Evolutionary conservation across 306 rosid genomes (phyloP).

Genomic region (Hippophae gyantsensis): DNA sequence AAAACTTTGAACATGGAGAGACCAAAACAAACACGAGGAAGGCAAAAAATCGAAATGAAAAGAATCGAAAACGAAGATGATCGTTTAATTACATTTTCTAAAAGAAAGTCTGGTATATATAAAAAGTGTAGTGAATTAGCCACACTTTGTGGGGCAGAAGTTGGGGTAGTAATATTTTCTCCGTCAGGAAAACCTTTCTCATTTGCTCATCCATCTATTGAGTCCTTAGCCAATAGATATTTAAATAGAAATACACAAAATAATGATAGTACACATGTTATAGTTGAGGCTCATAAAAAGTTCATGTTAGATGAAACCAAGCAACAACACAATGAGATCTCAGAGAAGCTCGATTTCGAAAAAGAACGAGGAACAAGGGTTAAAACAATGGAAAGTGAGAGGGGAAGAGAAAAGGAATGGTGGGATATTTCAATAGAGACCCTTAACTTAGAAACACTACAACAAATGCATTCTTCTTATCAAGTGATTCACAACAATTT

Average conservation of each 20-base stretch:
- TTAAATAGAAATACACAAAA: neutral
- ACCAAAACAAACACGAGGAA: neutral
- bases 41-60: constrained; percentile 10
- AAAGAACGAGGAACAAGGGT: neutral
- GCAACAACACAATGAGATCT: neutral
- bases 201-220: constrained; percentile 1
- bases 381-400: neutral
- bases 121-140: constrained; percentile 14
- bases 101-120: constrained; percentile 10
- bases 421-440: neutral
- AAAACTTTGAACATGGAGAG: neutral
- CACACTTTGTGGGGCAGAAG: constrained; percentile 12
- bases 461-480: no score
- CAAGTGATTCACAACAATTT: no score
- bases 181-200: constrained; percentile 5
- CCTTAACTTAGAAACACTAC: neutral
- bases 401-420: neutral
- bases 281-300: neutral
- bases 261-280: neutral
- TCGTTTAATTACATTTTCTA: constrained; percentile 6
- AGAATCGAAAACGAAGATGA: constrained; percentile 2
- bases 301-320: neutral
- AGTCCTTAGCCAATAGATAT: neutral
- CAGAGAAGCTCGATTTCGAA: neutral
- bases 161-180: constrained; percentile 7